These are phyloP conservation scores for Diaporthe humulicola DNA, from an alignment of 2,329 filamentous ascomycete genomes.

Conservation along the genomic window DNA sequence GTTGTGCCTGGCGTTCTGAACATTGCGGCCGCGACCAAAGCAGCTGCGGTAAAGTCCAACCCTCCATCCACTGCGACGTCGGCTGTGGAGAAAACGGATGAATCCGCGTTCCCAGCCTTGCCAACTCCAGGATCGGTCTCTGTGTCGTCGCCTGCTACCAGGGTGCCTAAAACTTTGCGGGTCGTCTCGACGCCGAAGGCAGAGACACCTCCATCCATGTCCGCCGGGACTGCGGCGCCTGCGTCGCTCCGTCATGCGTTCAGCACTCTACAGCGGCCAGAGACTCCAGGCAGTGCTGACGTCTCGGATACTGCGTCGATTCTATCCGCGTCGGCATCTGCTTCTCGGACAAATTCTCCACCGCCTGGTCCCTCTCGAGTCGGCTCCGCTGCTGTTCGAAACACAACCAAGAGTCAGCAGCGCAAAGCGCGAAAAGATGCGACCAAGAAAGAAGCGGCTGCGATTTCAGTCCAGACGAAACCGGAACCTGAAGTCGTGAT, in stretches of 20 bases:
- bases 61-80: conserved; percentile 45
- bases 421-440: conserved; percentile 81
- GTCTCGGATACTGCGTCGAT: conserved; percentile 83
- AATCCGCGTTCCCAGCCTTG: conserved; percentile 65
- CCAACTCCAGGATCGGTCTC: conserved; percentile 62
- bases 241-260: conserved; percentile 61
- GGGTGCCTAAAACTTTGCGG: conserved; percentile 75
- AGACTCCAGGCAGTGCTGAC: conserved; percentile 77
- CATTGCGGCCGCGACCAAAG: conserved; percentile 63
- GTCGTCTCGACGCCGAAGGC: conserved; percentile 76
- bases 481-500: conserved; percentile 68
- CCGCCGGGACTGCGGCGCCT: conserved; percentile 48
- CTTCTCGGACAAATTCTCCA: conserved; percentile 79
- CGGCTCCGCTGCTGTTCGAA: conserved; percentile 76
- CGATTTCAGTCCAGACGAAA: conserved; percentile 62
- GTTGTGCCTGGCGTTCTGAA: conserved; percentile 60
- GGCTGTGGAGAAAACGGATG: conserved; percentile 50
- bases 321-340: conserved; percentile 77
- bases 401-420: conserved; percentile 82
- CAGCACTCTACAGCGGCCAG: conserved; percentile 66
- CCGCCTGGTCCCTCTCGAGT: conserved; percentile 68
- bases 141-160: conserved; percentile 65
- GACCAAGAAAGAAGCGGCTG: conserved; percentile 72
- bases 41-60: conserved; percentile 49
- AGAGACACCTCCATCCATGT: conserved; percentile 61